These are phyloP conservation scores for Yarrowia sp. DNA, from an alignment of 805 yeast genomes.

Conservation along the genomic window DNA sequence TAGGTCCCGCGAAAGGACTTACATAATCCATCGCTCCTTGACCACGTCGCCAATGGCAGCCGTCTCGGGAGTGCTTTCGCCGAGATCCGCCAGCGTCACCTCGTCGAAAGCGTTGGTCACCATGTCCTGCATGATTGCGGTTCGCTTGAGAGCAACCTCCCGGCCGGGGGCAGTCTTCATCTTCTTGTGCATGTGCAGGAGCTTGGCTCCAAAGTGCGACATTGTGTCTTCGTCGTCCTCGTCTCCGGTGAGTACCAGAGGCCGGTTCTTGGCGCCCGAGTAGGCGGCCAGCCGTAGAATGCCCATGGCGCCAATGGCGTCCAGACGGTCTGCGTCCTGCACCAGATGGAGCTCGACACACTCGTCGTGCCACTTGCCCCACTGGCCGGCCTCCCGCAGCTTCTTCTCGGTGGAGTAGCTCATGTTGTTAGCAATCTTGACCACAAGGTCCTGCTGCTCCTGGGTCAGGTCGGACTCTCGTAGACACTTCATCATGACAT, in stretches of 20 bases:
- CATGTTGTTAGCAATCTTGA: slow-evolving; percentile 33
- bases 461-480: slow-evolving; percentile 26
- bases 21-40: slow-evolving; percentile 24
- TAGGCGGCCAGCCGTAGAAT: slow-evolving; percentile 39
- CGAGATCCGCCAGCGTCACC: slow-evolving; percentile 8
- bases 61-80: slow-evolving; percentile 2
- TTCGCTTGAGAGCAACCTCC: slow-evolving; percentile 29
- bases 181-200: slow-evolving; percentile 34
- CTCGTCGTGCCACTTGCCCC: slow-evolving; percentile 37
- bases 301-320: slow-evolving; percentile 41
- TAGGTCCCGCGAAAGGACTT: neutral
- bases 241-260: slow-evolving; percentile 30
- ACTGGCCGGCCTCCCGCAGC: slow-evolving; percentile 30
- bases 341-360: slow-evolving; percentile 39
- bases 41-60: slow-evolving; percentile 10
- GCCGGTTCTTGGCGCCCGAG: slow-evolving; percentile 34
- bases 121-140: slow-evolving; percentile 31
- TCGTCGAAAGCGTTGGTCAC: slow-evolving; percentile 26
- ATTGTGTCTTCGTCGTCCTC: slow-evolving; percentile 28
- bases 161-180: slow-evolving; percentile 34
- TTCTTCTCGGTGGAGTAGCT: slow-evolving; percentile 34
- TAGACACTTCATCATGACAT: slow-evolving; percentile 28
- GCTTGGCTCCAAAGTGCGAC: slow-evolving; percentile 38
- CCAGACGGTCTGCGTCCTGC: slow-evolving; percentile 43
- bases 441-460: slow-evolving; percentile 28